Percentiles rank a stretch among this genome's conserved stretches.
These are phyloP conservation scores for Stachybotrys chartarum DNA, from an alignment of 2,329 filamentous ascomycete genomes.

Conservation along the genomic window DNA sequence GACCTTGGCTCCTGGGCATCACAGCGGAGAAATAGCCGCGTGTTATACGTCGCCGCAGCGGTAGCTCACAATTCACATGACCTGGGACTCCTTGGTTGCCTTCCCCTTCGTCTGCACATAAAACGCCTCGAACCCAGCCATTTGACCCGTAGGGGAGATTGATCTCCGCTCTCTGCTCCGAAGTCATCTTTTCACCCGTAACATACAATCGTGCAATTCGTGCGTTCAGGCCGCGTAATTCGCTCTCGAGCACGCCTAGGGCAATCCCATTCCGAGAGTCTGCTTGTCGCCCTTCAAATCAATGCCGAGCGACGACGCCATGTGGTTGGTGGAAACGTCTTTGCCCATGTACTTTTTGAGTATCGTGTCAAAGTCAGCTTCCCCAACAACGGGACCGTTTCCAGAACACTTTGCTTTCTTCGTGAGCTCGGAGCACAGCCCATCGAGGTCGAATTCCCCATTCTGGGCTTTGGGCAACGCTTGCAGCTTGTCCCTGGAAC, in stretches of 20 bases:
- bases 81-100: background rate
- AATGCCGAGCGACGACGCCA: constrained; percentile 51
- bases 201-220: background rate
- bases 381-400: constrained; percentile 79
- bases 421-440: constrained; percentile 84
- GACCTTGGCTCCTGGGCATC: no score
- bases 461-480: constrained; percentile 79
- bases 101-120: background rate
- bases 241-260: background rate
- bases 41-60: background rate
- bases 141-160: background rate
- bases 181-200: background rate
- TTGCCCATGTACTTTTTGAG: constrained; percentile 57
- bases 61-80: background rate
- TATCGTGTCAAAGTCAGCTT: constrained; percentile 79
- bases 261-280: background rate
- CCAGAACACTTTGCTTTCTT: constrained; percentile 96
- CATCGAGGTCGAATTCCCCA: constrained; percentile 90
- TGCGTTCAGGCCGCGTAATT: background rate
- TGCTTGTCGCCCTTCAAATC: constrained; percentile 28
- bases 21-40: no score
- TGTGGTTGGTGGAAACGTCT: constrained; percentile 24
- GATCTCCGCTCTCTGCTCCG: background rate
- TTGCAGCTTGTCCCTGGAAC: constrained; percentile 77
- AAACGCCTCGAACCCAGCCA: background rate